Base-by-base conservation (phyloP, 2,329 filamentous ascomycete genomes). In the Corinectria fuckeliana region DNA sequence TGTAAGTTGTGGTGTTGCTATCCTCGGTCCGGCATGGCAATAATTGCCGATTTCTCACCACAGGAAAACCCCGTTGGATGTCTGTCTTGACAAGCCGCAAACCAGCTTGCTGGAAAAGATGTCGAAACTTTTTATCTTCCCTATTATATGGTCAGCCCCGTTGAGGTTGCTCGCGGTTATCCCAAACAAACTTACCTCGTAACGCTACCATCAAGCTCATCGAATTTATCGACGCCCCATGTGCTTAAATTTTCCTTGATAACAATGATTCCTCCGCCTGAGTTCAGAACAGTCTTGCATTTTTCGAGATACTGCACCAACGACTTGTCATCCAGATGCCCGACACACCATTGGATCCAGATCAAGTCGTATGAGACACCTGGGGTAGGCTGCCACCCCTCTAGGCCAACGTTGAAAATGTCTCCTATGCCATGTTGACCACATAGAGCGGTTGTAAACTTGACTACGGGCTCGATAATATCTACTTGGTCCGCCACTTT, bases 301-400 rank as follows among this genome's bases (percentile, higher is more conserved):
- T 85, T 81, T 56, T 77, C 67, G 14, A 97, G 76, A 69, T 89
- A 96, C 2, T 78, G 78, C 1, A 90, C 80, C 4, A 97, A 73
- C 73, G 95, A 87, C 8, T 76, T 76, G 72, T 97, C 92, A 0
- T 85, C 92, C 54, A 97, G 78, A 74, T 97, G 90, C 23, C 91
- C 90, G 7, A 94, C 76, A 74, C 93, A 97, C 93, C 93, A 97
- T 75, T 97, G 93, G 51, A 86, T 89, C 91, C 92, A 97, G 61
- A 97, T 87, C 45, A 97, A 75, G 72, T 93, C 90, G 75, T 97
- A 97, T 48, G 77, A 73, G 8, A 75, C 69, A 8, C 71, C 78
- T 2, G 76, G 67, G 0, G 69, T 77, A 1, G 82, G 80, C 10
- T 67, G 59, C 91, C 91, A 96, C 25, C 84, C 82, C 74, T 96